Percentiles rank a stretch among this genome's conserved stretches.
Conservation (phyloP, 2,329 filamentous ascomycete genomes). For the Malbranchea zuffiana region DNA sequence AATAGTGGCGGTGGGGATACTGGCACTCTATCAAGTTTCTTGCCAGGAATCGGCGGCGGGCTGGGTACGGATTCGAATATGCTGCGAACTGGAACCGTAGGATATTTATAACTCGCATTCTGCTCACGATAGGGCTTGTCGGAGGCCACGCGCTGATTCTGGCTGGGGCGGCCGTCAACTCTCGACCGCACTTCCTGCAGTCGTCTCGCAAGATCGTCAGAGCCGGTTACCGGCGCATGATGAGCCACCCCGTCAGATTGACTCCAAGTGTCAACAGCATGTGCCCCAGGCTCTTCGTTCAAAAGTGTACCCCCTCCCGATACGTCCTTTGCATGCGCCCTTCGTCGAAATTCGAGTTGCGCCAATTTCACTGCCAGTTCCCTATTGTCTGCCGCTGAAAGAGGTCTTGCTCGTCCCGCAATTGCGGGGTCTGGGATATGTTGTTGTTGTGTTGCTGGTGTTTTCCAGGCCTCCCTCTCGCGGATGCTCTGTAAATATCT, state of each 20-base stretch:
- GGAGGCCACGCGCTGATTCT: neutral
- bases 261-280: neutral
- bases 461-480: slow-evolving; percentile 36
- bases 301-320: neutral
- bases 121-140: slow-evolving; percentile 10
- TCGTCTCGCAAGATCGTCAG: slow-evolving; percentile 12
- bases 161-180: slow-evolving; percentile 11
- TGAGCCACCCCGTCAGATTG: slow-evolving; percentile 12
- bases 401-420: slow-evolving; percentile 45
- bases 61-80: slow-evolving; percentile 18
- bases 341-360: slow-evolving; percentile 56
- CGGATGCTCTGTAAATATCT: slow-evolving; percentile 49
- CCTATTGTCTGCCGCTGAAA: slow-evolving; percentile 60
- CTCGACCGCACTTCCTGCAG: slow-evolving; percentile 21
- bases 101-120: slow-evolving; percentile 32
- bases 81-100: slow-evolving; percentile 32
- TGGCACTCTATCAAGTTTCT: slow-evolving; percentile 15
- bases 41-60: slow-evolving; percentile 21
- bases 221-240: slow-evolving; percentile 16
- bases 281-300: neutral
- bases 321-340: slow-evolving; percentile 32
- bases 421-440: slow-evolving; percentile 47
- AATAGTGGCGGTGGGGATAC: slow-evolving; percentile 14
- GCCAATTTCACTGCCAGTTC: slow-evolving; percentile 69
- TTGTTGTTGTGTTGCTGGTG: slow-evolving; percentile 14